Evolutionary conservation across 352 stramenopile genomes (phyloP), one percentile per base, ranked within the genome.

Genomic region (Pythium sukuiense): DNA sequence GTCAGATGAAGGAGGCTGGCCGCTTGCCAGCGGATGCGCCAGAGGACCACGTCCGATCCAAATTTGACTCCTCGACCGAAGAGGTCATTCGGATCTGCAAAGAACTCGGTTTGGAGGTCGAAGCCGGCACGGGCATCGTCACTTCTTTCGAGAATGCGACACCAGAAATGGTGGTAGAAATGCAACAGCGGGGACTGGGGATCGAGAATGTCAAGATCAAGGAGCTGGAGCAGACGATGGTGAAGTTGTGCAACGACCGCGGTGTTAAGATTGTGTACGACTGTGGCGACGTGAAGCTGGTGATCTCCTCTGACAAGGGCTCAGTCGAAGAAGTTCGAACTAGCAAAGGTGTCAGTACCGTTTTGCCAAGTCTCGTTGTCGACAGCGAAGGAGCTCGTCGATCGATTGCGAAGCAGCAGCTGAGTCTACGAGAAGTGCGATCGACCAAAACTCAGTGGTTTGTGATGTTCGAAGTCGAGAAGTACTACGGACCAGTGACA

Each of bases 151-250:
- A 55, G 4, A 65, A 59, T 27, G 35, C 33, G 7, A 69, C 63
- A 3, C 63, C 63, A 26, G 63, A 71, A 46, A 68, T 69, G 59
- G 55, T 75, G 26, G 48, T 46, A 1, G 62, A 65, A 11, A 59
- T 70, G 14, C 68, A 74, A 24, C 58, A 74, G 41, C 68, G 59
- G 9, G 68, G 29, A 3, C 11, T 71, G 1, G 63, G 63, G 13
- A 62, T 74, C 3, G 52, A 71, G 20, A 71, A 69, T 45, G 63
- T 62, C 6, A 65, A 71, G 48, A 71, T 75, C 43, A 60, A 61
- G 11, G 69, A 75, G 33, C 63, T 71, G 16, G 69, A 75, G 24
- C 63, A 66, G 45, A 68, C 69, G n/a, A 71, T 75, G 69, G 69
- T 63, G 9, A 35, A 59, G 41, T 14, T 75, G n/a, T 71, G 63